Conservation (phyloP, 208 protist species). For the Crithidia acanthocephali region DNA sequence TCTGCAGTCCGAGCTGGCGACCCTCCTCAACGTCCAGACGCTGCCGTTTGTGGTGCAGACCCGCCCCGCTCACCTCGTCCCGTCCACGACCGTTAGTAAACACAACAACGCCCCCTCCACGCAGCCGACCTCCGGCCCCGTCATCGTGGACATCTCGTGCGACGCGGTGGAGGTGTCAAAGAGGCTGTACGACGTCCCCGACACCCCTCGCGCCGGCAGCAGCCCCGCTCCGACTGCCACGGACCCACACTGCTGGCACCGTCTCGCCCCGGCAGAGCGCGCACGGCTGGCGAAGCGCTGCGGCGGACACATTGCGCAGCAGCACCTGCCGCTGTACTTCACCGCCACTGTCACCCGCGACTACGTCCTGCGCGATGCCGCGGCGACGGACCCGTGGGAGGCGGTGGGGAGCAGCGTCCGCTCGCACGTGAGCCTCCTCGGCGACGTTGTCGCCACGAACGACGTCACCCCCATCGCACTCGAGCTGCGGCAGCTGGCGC, state of each 20-base stretch:
- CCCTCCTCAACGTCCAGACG: conserved; percentile 45
- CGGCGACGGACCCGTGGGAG: conserved; percentile 40
- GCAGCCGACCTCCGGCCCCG: background rate
- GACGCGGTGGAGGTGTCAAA: conserved; percentile 18
- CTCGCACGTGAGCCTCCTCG: conserved; percentile 56
- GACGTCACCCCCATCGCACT: conserved; percentile 18
- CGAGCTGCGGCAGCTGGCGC: conserved; percentile 30
- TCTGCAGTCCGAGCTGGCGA: conserved; percentile 71
- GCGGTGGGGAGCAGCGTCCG: conserved; percentile 31
- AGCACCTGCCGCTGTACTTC: conserved; percentile 66
- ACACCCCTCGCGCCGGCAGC: conserved; percentile 18
- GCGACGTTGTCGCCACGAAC: conserved; percentile 25
- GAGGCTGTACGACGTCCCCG: conserved; percentile 14
- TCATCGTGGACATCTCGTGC: conserved; percentile 25
- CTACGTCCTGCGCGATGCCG: conserved; percentile 52
- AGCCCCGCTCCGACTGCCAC: background rate
- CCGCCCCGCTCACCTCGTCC: conserved; percentile 24
- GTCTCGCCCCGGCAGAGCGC: conserved; percentile 20
- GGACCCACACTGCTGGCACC: conserved; percentile 38
- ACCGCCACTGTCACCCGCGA: conserved; percentile 47
- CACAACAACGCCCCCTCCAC: background rate
- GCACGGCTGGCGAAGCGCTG: conserved; percentile 23
- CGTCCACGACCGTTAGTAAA: background rate
- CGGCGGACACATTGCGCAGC: conserved; percentile 33
- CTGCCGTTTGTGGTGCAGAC: conserved; percentile 78